Conservation (phyloP, 2,329 filamentous ascomycete species). For the Pseudocercospora eumusae region DNA sequence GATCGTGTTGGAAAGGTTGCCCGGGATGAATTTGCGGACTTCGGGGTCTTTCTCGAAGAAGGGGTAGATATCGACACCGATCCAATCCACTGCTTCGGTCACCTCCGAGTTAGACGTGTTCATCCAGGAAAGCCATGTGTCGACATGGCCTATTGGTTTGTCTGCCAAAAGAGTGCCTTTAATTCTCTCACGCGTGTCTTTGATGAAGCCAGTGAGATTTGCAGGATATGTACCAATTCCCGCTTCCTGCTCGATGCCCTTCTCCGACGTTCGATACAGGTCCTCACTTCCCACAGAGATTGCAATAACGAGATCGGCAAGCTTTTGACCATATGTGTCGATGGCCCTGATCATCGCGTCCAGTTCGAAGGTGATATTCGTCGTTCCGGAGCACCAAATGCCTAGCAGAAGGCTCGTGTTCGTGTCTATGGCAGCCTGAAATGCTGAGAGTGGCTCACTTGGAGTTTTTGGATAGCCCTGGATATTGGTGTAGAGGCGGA, state of each 20-base stretch:
- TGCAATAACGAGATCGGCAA: slow-evolving; percentile 64
- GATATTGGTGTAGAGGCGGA: slow-evolving; percentile 68
- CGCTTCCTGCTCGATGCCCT: slow-evolving; percentile 60
- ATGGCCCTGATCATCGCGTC: slow-evolving; percentile 70
- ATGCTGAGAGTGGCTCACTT: slow-evolving; percentile 65
- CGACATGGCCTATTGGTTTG: slow-evolving; percentile 75
- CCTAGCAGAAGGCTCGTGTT: slow-evolving; percentile 77
- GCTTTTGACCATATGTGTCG: slow-evolving; percentile 64
- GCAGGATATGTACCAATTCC: slow-evolving; percentile 64
- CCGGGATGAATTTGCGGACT: slow-evolving; percentile 3
- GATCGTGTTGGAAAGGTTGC: slow-evolving; percentile 56
- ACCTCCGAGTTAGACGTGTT: slow-evolving; percentile 72
- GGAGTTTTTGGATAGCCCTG: slow-evolving; percentile 52
- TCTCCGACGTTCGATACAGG: slow-evolving; percentile 66
- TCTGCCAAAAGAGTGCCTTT: slow-evolving; percentile 57
- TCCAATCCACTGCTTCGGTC: slow-evolving; percentile 70
- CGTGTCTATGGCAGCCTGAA: slow-evolving; percentile 79
- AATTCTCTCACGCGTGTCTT: slow-evolving; percentile 65
- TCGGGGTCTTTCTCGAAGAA: slow-evolving; percentile 71
- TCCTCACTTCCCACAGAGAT: slow-evolving; percentile 89
- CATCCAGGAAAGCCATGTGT: slow-evolving; percentile 76
- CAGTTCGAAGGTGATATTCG: slow-evolving; percentile 70
- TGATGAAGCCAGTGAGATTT: slow-evolving; percentile 68
- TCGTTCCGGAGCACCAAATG: slow-evolving; percentile 64
- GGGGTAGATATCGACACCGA: slow-evolving; percentile 70